Conservation (phyloP, 768 basidiomycete species). For the Austroboletus eburneus region DNA sequence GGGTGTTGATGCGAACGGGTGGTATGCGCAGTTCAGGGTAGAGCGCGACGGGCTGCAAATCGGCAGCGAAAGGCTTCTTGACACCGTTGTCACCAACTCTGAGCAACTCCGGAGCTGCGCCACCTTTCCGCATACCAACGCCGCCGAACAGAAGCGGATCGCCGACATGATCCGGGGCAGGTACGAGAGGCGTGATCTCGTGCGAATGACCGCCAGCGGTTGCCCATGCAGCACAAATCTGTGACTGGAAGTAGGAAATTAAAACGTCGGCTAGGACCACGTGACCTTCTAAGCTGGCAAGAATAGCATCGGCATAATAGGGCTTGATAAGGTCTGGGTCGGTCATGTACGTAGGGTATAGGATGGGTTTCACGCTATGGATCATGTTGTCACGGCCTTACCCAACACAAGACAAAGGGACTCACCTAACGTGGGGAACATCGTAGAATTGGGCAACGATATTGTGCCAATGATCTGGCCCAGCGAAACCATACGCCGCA, state of each 20-base stretch:
- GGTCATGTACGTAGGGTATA: conserved; percentile 80
- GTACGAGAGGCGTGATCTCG: conserved; percentile 49
- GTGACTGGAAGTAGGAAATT: conserved; percentile 83
- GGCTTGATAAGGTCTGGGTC: conserved; percentile 60
- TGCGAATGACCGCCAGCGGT: conserved; percentile 63
- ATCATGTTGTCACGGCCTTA: not conserved
- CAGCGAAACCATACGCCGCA: conserved; percentile 73
- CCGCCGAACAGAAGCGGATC: conserved; percentile 76
- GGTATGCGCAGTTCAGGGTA: conserved; percentile 51
- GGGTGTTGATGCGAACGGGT: conserved; percentile 63
- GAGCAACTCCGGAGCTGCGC: conserved; percentile 45
- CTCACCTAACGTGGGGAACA: conserved; percentile 80
- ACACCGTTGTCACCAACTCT: conserved; percentile 29
- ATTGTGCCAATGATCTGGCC: conserved; percentile 87
- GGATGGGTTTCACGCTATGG: conserved; percentile 66
- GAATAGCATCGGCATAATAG: conserved; percentile 80
- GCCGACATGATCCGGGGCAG: conserved; percentile 34
- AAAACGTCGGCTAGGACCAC: conserved; percentile 88
- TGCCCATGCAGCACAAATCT: conserved; percentile 84
- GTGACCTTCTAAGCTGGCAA: conserved; percentile 79
- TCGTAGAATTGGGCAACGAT: conserved; percentile 97
- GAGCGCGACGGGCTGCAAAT: conserved; percentile 16
- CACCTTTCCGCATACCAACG: conserved; percentile 78
- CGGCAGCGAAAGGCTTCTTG: conserved; percentile 19
- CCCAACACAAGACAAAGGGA: not conserved